Evolutionary conservation across 352 stramenopile genomes (phyloP), one percentile per base, ranked within the genome.

Genomic region (Phytopythium delawarense): DNA sequence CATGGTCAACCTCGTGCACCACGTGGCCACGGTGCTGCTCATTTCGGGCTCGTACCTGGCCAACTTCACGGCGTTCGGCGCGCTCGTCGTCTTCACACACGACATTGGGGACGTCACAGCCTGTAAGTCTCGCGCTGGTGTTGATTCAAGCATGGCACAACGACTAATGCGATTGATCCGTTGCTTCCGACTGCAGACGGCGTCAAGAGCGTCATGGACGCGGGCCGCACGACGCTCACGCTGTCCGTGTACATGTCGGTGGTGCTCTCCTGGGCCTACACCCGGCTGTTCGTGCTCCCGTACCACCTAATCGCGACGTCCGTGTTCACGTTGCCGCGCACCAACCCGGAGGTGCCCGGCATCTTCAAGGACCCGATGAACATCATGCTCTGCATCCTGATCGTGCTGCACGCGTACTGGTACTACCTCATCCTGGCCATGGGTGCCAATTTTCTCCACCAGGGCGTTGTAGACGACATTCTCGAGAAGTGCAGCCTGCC

Each of bases 11-110:
- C 42, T 81, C 50, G 42, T 87, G 45, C 77, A 87, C 40, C 77
- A 87, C 59, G 68, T 87, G 50, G 74, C 75, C 40, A 87, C 77
- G 23, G 81, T 87, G 30, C 70, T 87, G 49, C 73, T 87, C 54
- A 83, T 87, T n/a, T 68, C 66, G 65, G 65, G 72, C 39, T 87
- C 77, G 49, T 87, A 72, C 52, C 68, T 87, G 23, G 70, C 77
- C 23, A 87, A 87, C 64, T 84, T 81, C 64, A 70, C 63, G 48
- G 68, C 72, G 12, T 69, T 72, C 51, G 77, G 77, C 57, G 75
- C 74, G 25, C 64, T 87, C 4, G 70, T 84, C 39, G 66, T 72
- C 16, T 87, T 76, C 63, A 71, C 76, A 13, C 77, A 87, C 53
- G 77, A 86, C 57, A 84, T 81, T 57, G 73, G 77, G 32, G 77